Evolutionary conservation across 208 protist genomes (phyloP).

Genomic region (Wallacemonas sp.): DNA sequence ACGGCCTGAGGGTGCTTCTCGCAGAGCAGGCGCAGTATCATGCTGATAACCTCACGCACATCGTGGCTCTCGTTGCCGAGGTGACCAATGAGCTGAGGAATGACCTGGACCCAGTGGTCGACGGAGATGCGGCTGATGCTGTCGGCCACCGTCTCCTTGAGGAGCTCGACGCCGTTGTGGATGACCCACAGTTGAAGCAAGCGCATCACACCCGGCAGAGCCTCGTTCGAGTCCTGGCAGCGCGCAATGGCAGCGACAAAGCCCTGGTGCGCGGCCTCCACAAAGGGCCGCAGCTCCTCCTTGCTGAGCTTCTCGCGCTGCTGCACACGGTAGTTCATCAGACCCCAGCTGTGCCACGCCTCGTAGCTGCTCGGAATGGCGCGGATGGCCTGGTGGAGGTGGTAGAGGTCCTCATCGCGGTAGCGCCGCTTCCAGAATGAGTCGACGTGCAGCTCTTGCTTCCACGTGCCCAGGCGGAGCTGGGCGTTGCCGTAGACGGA

Average conservation of each 20-base stretch:
- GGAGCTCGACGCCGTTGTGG: constrained; percentile 82
- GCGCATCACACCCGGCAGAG: constrained; percentile 97
- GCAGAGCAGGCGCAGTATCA: constrained; percentile 95
- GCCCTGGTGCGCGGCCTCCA: constrained; percentile 92
- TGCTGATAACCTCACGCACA: constrained; percentile 95
- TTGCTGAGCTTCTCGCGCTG: constrained; percentile 83
- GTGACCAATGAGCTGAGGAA: constrained; percentile 99
- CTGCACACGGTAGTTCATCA: constrained; percentile 97
- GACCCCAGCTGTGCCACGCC: constrained; percentile 98
- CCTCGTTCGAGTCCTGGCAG: constrained; percentile 69
- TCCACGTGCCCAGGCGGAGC: constrained; percentile 83
- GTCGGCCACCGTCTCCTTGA: constrained; percentile 89
- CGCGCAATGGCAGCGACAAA: constrained; percentile 97
- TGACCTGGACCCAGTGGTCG: constrained; percentile 99
- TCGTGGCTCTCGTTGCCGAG: constrained; percentile 91
- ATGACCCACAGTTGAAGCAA: constrained; percentile 99
- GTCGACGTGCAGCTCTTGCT: constrained; percentile 84
- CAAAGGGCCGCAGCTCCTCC: constrained; percentile 76
- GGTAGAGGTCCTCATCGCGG: constrained; percentile 69
- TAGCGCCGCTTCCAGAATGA: constrained; percentile 79
- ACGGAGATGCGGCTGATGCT: constrained; percentile 95
- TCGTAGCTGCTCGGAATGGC: constrained; percentile 79
- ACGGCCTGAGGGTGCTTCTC: constrained; percentile 98
- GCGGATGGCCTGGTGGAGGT: constrained; percentile 88
- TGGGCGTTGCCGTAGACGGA: constrained; percentile 76